A percentile compares a stretch with the other conserved stretches of the same genome.
Conservation (phyloP, 805 yeast species). For the Metschnikowia orientalis region DNA sequence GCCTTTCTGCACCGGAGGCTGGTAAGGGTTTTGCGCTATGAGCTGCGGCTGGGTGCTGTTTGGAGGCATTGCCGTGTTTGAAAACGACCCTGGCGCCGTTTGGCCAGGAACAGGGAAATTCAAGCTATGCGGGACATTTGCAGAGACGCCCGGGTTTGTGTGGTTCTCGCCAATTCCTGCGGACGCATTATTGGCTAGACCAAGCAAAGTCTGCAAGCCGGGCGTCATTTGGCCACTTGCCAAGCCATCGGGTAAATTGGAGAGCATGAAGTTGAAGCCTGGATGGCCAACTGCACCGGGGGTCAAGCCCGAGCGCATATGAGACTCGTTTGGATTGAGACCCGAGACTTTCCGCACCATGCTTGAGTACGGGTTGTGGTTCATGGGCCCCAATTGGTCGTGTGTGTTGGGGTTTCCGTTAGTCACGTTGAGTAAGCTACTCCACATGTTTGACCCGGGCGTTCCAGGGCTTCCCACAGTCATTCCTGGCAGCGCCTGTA, state of each 20-base stretch:
- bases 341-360: conserved; percentile 48
- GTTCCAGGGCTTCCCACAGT: conserved; percentile 44
- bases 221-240: conserved; percentile 48
- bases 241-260: conserved; percentile 34
- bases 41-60: not conserved
- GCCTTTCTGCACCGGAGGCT: not conserved
- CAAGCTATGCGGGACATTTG: not conserved
- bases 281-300: conserved; percentile 43
- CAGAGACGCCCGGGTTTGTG: not conserved
- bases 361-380: conserved; percentile 17
- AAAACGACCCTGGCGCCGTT: not conserved
- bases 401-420: conserved; percentile 15
- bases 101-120: conserved; percentile 1
- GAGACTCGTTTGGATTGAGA: conserved; percentile 72
- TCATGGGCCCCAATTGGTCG: conserved; percentile 6
- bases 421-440: conserved; percentile 42
- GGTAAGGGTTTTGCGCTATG: too few species aligned
- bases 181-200: conserved; percentile 19
- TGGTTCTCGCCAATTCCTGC: conserved; percentile 1
- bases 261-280: conserved; percentile 34
- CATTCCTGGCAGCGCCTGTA: conserved; percentile 43
- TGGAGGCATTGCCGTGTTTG: not conserved
- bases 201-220: conserved; percentile 38
- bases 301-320: conserved; percentile 65
- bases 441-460: conserved; percentile 49